Evolutionary conservation across 2,329 filamentous ascomycete genomes (phyloP).

Genomic region (Diaporthe batatas): DNA sequence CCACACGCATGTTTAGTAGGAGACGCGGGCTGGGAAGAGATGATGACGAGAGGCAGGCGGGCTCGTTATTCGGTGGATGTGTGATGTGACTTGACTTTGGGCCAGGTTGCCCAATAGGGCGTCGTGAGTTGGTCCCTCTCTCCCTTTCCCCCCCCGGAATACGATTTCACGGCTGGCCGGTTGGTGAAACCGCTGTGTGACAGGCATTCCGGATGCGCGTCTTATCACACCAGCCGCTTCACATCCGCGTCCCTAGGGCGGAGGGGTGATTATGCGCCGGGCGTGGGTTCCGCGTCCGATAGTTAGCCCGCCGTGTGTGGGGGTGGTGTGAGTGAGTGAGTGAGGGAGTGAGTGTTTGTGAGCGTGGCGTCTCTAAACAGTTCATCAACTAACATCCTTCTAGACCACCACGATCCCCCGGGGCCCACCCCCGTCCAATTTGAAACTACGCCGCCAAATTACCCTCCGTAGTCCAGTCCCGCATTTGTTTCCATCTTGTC

Average conservation of each 20-base stretch:
- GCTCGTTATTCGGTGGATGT: background rate
- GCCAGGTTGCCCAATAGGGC: background rate
- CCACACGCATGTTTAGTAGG: background rate
- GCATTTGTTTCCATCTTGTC: background rate
- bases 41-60: background rate
- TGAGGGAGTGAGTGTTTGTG: no score
- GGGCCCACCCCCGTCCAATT: background rate
- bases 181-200: constrained; percentile 8
- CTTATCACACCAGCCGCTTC: constrained; percentile 18
- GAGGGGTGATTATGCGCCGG: background rate
- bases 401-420: background rate
- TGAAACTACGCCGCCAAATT: constrained; percentile 16
- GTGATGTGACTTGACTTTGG: background rate
- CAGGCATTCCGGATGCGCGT: background rate
- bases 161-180: background rate
- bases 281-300: background rate
- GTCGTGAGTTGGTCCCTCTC: background rate
- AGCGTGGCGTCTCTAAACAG: constrained; percentile 3
- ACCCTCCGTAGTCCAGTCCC: constrained; percentile 9
- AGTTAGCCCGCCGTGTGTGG: background rate
- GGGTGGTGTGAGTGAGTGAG: no score
- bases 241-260: constrained; percentile 6
- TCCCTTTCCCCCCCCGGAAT: no score
- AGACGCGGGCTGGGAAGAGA: background rate
- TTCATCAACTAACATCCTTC: constrained; percentile 2